Conservation (phyloP, 345 rosid species). For the Arabis alpina region DNA sequence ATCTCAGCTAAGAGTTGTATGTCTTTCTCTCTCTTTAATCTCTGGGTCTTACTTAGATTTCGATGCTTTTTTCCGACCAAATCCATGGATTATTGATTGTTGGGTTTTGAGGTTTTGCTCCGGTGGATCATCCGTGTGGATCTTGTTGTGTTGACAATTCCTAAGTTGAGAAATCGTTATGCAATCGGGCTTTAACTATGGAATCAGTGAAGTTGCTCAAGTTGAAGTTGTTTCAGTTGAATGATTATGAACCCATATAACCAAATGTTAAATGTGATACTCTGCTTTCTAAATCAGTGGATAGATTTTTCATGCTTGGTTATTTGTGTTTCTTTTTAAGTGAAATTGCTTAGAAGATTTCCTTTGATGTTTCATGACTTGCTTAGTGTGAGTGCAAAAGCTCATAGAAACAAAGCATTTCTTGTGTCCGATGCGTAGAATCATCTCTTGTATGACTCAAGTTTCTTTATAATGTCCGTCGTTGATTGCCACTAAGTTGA, state of each 20-base stretch:
- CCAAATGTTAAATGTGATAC: conserved; percentile 13
- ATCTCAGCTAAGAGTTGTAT: conserved; percentile 43
- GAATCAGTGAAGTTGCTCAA: conserved; percentile 16
- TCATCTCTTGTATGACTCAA: background rate
- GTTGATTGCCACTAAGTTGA: conserved; percentile 5
- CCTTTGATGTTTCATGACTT: background rate
- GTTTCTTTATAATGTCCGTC: background rate
- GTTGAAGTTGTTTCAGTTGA: background rate
- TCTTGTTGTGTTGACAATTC: conserved; percentile 23
- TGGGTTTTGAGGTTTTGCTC: conserved; percentile 19
- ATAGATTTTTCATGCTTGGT: conserved; percentile 6
- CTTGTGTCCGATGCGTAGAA: background rate
- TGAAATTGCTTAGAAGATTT: background rate
- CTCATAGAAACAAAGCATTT: background rate
- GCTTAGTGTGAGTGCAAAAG: background rate
- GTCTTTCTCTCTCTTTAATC: background rate
- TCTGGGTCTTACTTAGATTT: background rate
- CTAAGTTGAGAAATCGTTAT: background rate
- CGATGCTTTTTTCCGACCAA: background rate
- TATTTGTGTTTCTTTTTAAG: background rate
- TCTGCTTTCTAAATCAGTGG: conserved; percentile 11
- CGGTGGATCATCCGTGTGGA: conserved; percentile 6
- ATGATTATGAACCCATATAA: background rate
- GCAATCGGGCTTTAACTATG: background rate
- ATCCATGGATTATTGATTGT: conserved; percentile 10